These are phyloP conservation scores for Orychophragmus violaceus DNA, from an alignment of 345 rosid species.

Conservation along the genomic window DNA sequence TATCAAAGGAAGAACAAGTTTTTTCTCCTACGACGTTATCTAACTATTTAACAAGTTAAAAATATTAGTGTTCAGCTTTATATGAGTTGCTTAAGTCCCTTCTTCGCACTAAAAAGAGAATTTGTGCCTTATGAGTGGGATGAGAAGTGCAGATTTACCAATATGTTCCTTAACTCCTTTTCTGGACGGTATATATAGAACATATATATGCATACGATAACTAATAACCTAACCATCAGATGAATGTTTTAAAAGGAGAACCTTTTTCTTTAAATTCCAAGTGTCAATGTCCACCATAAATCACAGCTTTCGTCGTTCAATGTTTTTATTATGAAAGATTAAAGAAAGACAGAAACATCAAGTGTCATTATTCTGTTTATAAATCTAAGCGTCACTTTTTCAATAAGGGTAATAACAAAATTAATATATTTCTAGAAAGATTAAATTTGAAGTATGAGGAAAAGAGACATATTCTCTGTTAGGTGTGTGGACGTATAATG, in stretches of 20 bases:
- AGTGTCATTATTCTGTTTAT: constrained; percentile 5
- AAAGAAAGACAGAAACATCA: constrained; percentile 6
- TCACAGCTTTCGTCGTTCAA: constrained; percentile 9
- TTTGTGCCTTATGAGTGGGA: constrained; percentile 23
- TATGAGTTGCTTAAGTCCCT: neutral
- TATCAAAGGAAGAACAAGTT: no score
- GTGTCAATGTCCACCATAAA: constrained; percentile 22
- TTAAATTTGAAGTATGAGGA: neutral
- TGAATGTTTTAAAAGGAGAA: neutral
- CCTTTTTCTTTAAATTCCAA: neutral
- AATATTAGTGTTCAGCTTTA: neutral
- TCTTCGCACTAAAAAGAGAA: constrained; percentile 10
- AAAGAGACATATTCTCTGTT: constrained; percentile 23
- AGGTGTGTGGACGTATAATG: constrained; percentile 27
- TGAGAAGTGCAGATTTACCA: constrained; percentile 15
- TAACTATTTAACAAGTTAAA: neutral
- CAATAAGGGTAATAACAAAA: constrained; percentile 20
- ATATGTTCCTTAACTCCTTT: neutral
- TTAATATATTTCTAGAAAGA: neutral
- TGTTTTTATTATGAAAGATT: neutral
- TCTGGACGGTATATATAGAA: no score
- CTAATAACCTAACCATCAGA: neutral
- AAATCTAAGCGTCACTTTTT: constrained; percentile 8
- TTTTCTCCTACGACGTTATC: no score
- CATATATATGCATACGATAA: neutral